phyloP scores from a whole-genome alignment of 306 rosid species.

The Lupinus albus region DNA sequence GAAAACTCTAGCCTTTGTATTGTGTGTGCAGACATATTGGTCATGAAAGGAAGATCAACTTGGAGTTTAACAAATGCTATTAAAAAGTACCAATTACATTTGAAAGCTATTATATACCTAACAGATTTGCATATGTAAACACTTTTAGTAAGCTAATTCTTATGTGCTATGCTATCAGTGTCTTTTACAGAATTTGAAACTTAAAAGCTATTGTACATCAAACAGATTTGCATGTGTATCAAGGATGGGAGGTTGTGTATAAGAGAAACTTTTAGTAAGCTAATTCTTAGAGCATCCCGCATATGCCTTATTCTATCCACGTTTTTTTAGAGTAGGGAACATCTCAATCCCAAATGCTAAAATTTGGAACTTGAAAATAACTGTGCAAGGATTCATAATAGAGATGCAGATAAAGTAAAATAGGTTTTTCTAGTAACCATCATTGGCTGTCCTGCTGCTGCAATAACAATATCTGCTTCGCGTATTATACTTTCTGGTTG shows the following conservation, averaged over 20 bases:
- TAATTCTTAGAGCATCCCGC: conserved; percentile 2
- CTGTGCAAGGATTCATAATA: background rate
- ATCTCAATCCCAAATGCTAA: conserved; percentile 2
- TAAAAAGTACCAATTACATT: conserved; percentile 3
- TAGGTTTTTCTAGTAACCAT: conserved; percentile 57
- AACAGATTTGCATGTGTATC: conserved; percentile 2
- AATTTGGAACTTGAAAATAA: conserved; percentile 29
- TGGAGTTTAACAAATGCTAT: background rate
- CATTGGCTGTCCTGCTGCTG: conserved; percentile 90
- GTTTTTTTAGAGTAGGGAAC: conserved; percentile 27
- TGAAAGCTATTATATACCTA: conserved; percentile 8
- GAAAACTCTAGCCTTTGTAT: too few relatives aligned
- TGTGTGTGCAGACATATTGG: conserved; percentile 15
- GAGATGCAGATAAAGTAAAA: conserved; percentile 21
- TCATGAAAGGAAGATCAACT: conserved; percentile 27
- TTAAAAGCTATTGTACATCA: conserved; percentile 13
- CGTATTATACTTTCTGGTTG: conserved; percentile 67
- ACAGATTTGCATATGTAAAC: conserved; percentile 2
- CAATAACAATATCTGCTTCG: conserved; percentile 85
- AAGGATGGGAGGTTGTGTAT: background rate
- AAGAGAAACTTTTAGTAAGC: conserved; percentile 15
- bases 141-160: conserved; percentile 22
- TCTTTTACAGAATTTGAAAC: too few relatives aligned
- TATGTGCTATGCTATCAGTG: too few relatives aligned
- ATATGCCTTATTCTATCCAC: background rate